Conservation (phyloP, 805 yeast species). For the Ogataea neopini region DNA sequence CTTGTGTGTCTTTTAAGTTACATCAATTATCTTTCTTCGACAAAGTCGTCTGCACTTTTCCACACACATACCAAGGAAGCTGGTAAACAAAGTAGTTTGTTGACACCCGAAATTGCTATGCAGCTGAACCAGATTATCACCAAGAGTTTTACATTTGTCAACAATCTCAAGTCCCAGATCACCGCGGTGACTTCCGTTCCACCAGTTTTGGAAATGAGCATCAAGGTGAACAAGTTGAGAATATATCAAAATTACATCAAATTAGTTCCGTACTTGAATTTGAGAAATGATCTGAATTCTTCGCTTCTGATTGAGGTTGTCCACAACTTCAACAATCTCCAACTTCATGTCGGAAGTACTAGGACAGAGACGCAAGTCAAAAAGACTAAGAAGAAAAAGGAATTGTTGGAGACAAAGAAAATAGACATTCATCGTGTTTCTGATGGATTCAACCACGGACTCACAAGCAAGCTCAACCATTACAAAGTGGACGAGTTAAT, state of each 20-base stretch:
- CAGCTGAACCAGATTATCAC: slow-evolving; percentile 34
- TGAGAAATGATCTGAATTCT: slow-evolving; percentile 35
- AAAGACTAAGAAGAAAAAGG: slow-evolving; percentile 17
- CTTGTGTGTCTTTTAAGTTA: slow-evolving; percentile 58
- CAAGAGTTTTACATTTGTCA: slow-evolving; percentile 34
- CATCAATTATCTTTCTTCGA: slow-evolving; percentile 47
- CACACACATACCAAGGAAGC: slow-evolving; percentile 28
- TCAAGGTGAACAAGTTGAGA: slow-evolving; percentile 33
- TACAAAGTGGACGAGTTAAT: slow-evolving; percentile 35
- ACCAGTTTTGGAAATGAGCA: slow-evolving; percentile 22
- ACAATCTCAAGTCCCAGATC: slow-evolving; percentile 28
- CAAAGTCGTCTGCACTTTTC: slow-evolving; percentile 38
- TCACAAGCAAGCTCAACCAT: slow-evolving; percentile 42
- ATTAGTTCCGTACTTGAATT: slow-evolving; percentile 34
- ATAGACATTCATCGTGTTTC: slow-evolving; percentile 36
- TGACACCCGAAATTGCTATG: slow-evolving; percentile 35
- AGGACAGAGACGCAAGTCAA: slow-evolving; percentile 9
- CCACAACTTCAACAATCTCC: slow-evolving; percentile 32
- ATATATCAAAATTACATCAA: slow-evolving; percentile 35
- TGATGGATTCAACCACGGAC: slow-evolving; percentile 44
- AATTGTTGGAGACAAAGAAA: slow-evolving; percentile 1
- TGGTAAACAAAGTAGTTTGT: slow-evolving; percentile 25
- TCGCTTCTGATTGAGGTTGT: slow-evolving; percentile 34
- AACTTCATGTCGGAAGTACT: slow-evolving; percentile 18
- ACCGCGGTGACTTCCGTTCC: slow-evolving; percentile 16